Conservation (phyloP, 495 filamentous ascomycete genomes). For the Durotheca rogersii region DNA sequence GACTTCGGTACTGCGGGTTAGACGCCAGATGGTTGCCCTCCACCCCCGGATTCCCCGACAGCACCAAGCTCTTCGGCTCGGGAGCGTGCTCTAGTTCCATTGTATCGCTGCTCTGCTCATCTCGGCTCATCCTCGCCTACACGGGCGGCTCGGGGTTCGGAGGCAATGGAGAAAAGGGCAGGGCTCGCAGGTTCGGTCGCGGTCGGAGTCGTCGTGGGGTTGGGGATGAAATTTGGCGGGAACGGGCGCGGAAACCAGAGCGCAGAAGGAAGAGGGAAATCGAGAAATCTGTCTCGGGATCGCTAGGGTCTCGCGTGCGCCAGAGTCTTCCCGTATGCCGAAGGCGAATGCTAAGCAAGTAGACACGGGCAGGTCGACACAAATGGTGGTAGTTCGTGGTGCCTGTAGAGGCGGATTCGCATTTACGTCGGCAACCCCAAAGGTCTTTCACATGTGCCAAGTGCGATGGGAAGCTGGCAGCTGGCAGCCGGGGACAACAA, state of each 20-base stretch:
- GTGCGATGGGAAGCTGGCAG: no score
- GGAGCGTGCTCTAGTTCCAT: conserved; percentile 40
- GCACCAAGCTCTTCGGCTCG: conserved; percentile 16
- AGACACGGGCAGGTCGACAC: conserved; percentile 14
- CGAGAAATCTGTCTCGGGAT: conserved; percentile 3
- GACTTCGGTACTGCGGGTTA: conserved; percentile 50
- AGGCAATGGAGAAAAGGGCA: neutral
- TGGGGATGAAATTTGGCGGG: no score
- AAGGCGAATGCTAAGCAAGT: conserved; percentile 5
- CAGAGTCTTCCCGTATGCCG: conserved; percentile 16
- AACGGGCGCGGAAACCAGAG: neutral
- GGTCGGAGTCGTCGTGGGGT: no score
- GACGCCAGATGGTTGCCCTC: conserved; percentile 17
- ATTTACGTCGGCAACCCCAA: neutral
- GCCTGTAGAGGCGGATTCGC: neutral
- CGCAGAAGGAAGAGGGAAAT: conserved; percentile 1
- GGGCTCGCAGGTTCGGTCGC: neutral
- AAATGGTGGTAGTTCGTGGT: neutral
- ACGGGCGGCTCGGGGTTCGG: conserved; percentile 21
- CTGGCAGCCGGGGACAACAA: conserved; percentile 28
- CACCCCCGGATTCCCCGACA: conserved; percentile 7
- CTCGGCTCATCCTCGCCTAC: conserved; percentile 46
- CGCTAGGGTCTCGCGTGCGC: conserved; percentile 4
- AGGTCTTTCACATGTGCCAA: conserved; percentile 23
- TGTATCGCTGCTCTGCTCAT: conserved; percentile 40